Evolutionary conservation across 169 alveolate genomes (phyloP), one percentile per base, ranked within the genome.

Genomic region (Eimeria acervulina): DNA sequence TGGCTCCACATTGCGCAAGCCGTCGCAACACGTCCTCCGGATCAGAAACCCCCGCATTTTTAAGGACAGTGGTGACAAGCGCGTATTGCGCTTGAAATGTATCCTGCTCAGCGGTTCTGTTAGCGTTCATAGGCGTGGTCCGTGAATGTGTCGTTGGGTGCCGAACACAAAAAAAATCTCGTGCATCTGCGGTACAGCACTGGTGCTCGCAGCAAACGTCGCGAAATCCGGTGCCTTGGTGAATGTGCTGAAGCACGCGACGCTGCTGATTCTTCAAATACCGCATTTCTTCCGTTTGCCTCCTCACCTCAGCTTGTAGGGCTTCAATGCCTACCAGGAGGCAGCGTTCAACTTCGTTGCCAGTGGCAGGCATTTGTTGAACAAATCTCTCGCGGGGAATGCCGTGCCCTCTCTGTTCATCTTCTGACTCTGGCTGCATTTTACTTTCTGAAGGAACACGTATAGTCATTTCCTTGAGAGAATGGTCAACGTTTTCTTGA

Each of bases 271-370:
- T 38, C 80, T 55, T 47, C 21, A 85, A 38, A 26, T 17, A 36
- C 7, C 93, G 80, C 93, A 85, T 85, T 85, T 85, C 93, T 61
- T 85, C 93, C 68, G 80, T 59, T 85, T 85, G 93, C 81, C 23
- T 36, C 61, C 81, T 52, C 38, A 85, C 61, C 44, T 85, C 93
- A 44, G 93, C 81, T 33, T 85, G 63, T 26, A 85, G 61, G 61
- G 74, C 81, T 40, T 85, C 93, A 26, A 85, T 61, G 13, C 80
- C 81, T 28, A 61, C 12, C 19, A 85, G 26, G 7, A 85, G 59
- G 61, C 68, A 72, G 8, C 80, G 93, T 23, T 85, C 93, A 28
- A 19, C 80, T 55, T 61, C 93, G 21, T 13, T 36, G 28, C 81
- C 93, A 59, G 59, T 40, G 19, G 17, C 76, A 85, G 81, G 81